These are phyloP conservation scores for Drechslerella dactyloides DNA, from an alignment of 2,329 filamentous ascomycete species.

Conservation along the genomic window DNA sequence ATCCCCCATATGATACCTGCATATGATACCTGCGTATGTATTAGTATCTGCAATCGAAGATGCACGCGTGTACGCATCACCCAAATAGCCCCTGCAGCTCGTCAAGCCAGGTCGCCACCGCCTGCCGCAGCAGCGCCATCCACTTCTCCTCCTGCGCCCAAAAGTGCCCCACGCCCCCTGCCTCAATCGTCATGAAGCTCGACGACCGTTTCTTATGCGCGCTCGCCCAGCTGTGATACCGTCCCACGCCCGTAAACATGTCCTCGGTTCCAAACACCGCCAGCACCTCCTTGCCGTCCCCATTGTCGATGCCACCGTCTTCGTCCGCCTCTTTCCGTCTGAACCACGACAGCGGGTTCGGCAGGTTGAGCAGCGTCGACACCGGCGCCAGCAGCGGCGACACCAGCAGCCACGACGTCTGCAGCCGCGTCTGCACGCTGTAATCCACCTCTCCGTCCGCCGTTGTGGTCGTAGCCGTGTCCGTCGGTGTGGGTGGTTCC, in stretches of 20 bases:
- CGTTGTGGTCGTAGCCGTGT: background rate
- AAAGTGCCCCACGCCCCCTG: constrained; percentile 65
- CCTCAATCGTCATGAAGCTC: constrained; percentile 59
- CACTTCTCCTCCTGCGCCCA: constrained; percentile 65
- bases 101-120: constrained; percentile 55
- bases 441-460: constrained; percentile 30
- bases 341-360: constrained; percentile 35
- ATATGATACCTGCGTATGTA: too few species aligned
- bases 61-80: too few species aligned
- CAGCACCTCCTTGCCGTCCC: constrained; percentile 61
- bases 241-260: constrained; percentile 71
- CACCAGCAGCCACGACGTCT: constrained; percentile 39
- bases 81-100: constrained; percentile 1
- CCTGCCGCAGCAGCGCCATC: constrained; percentile 57
- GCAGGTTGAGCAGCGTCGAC: constrained; percentile 56
- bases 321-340: constrained; percentile 22
- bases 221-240: constrained; percentile 70
- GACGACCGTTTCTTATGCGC: constrained; percentile 59
- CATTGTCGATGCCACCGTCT: constrained; percentile 25
- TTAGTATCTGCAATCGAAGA: too few species aligned
- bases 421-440: constrained; percentile 20
- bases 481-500: too few species aligned
- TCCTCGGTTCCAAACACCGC: constrained; percentile 78
- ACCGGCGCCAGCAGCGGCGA: constrained; percentile 59
- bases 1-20: too few species aligned